Conservation (phyloP, 2,329 filamentous ascomycete species). For the Eutypella sp. region DNA sequence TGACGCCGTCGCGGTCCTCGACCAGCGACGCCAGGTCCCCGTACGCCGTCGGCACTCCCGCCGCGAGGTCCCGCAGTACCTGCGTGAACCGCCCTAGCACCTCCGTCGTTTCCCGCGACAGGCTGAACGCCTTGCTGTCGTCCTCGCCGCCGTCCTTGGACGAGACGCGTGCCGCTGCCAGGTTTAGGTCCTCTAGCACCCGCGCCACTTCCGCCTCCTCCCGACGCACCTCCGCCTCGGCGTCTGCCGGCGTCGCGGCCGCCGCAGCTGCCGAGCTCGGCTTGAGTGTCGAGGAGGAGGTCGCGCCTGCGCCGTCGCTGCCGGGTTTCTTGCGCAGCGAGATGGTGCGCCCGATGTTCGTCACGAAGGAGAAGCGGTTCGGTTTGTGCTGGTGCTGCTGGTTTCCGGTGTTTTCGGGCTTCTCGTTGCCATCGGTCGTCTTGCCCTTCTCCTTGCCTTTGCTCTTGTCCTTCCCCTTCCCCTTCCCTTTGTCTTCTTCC, state of each 20-base stretch:
- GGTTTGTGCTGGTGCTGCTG: background rate
- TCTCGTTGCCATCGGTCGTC: conserved; percentile 23
- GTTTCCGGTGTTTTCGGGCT: conserved; percentile 30
- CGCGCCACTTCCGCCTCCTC: conserved; percentile 70
- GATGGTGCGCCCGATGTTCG: conserved; percentile 23
- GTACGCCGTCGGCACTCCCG: conserved; percentile 90
- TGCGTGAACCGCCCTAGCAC: conserved; percentile 80
- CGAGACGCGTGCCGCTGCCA: too few relatives aligned
- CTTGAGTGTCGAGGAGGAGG: conserved; percentile 25
- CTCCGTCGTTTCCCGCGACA: conserved; percentile 79
- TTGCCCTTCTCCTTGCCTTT: conserved; percentile 2
- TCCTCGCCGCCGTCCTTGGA: conserved; percentile 58
- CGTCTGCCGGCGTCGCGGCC: conserved; percentile 31
- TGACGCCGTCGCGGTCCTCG: conserved; percentile 56
- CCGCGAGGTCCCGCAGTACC: conserved; percentile 86
- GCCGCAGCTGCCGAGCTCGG: conserved; percentile 34
- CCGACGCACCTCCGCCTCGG: conserved; percentile 40
- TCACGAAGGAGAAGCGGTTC: conserved; percentile 37
- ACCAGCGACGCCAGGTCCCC: conserved; percentile 69
- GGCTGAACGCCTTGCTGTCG: conserved; percentile 71
- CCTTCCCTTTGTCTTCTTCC: conserved; percentile 32
- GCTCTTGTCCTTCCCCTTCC: conserved; percentile 23
- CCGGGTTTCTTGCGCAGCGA: conserved; percentile 22
- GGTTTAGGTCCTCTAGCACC: conserved; percentile 79
- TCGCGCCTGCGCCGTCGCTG: conserved; percentile 13